Conservation (phyloP, 2,329 filamentous ascomycete species). For the Aspergillus puulaauensis region DNA sequence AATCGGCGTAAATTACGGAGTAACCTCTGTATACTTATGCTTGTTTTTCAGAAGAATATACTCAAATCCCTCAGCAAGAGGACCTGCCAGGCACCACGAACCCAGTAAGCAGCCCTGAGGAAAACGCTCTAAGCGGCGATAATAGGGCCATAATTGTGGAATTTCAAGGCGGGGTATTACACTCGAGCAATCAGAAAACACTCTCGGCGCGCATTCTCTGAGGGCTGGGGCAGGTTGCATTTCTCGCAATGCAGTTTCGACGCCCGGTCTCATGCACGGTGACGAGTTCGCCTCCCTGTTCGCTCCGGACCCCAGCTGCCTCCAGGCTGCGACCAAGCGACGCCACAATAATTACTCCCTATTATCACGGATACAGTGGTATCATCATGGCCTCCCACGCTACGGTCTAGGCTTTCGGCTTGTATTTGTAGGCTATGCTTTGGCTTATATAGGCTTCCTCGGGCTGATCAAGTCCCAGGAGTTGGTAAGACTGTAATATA, state of each 20-base stretch:
- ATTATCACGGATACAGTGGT: background rate
- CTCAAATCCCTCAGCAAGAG: background rate
- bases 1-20: background rate
- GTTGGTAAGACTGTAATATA: background rate
- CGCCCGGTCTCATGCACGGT: conserved; percentile 4
- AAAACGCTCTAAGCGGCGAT: background rate
- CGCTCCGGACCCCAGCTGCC: background rate
- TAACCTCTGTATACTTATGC: background rate
- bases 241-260: background rate
- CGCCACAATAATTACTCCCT: background rate
- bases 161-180: background rate
- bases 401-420: background rate
- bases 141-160: conserved; percentile 3
- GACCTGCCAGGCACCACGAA: background rate
- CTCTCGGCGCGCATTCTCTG: background rate
- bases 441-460: background rate
- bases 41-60: background rate
- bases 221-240: background rate
- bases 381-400: background rate
- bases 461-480: background rate
- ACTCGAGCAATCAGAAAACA: conserved; percentile 3
- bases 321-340: background rate
- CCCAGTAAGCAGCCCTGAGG: background rate
- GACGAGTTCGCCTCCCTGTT: conserved; percentile 3
- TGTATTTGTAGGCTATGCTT: background rate